Conservation (phyloP, 805 yeast genomes). For the Priceomyces melissophilus region DNA sequence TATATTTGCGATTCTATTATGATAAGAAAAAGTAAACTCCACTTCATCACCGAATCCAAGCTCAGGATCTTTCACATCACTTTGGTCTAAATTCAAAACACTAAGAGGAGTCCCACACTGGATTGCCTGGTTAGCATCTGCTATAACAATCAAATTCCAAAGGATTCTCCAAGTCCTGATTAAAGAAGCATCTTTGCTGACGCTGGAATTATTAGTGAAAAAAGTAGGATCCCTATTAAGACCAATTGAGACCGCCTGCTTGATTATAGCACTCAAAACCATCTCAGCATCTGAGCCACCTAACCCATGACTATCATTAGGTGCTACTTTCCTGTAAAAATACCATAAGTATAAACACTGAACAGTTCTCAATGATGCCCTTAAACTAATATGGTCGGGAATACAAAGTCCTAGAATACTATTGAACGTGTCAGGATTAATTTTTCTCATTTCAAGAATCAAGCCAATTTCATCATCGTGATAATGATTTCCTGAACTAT, state of each 20-base stretch:
- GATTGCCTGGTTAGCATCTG: slow-evolving; percentile 32
- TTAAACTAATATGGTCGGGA: slow-evolving; percentile 26
- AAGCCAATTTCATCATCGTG: slow-evolving; percentile 23
- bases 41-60: slow-evolving; percentile 14
- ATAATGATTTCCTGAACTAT: slow-evolving; percentile 23
- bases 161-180: slow-evolving; percentile 33
- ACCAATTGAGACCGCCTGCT: slow-evolving; percentile 40
- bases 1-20: slow-evolving; percentile 17
- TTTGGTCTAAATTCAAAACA: slow-evolving; percentile 21
- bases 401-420: slow-evolving; percentile 32
- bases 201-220: slow-evolving; percentile 26
- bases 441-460: slow-evolving; percentile 27
- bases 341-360: slow-evolving; percentile 31
- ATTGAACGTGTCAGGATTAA: slow-evolving; percentile 26
- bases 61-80: slow-evolving; percentile 33
- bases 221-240: slow-evolving; percentile 37
- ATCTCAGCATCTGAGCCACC: slow-evolving; percentile 39
- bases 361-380: slow-evolving; percentile 33
- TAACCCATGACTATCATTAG: slow-evolving; percentile 41
- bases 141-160: slow-evolving; percentile 28
- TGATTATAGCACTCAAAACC: slow-evolving; percentile 32
- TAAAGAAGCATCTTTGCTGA: slow-evolving; percentile 23
- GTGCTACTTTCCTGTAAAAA: slow-evolving; percentile 35
- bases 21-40: slow-evolving; percentile 8
- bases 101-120: slow-evolving; percentile 30